A percentile compares a stretch with the other conserved stretches of the same genome.
Conservation (phyloP, 2,329 filamentous ascomycete genomes). For the Hysterium pulicare region DNA sequence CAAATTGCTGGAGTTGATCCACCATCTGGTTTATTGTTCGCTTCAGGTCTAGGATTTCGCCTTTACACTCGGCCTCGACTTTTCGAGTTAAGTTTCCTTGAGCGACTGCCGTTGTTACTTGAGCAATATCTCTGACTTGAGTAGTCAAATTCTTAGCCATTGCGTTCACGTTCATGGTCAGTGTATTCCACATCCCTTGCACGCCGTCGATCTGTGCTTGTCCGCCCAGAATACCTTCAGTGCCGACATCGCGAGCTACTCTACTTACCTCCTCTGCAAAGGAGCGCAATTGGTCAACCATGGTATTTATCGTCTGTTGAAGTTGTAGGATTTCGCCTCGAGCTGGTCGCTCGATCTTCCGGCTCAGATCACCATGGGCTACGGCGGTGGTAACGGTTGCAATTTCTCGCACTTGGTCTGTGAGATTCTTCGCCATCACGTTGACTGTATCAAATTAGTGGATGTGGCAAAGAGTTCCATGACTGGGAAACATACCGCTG, state of each 20-base stretch:
- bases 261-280: constrained; percentile 64
- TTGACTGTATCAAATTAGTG: constrained; percentile 62
- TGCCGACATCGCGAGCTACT: constrained; percentile 62
- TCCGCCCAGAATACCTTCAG: constrained; percentile 60
- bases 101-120: constrained; percentile 52
- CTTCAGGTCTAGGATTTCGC: constrained; percentile 51
- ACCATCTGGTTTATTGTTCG: constrained; percentile 54
- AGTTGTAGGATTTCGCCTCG: constrained; percentile 91
- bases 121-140: constrained; percentile 52
- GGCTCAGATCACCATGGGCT: constrained; percentile 86
- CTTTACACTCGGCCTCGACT: constrained; percentile 51
- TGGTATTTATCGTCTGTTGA: constrained; percentile 78
- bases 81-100: constrained; percentile 51
- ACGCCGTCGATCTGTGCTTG: constrained; percentile 64
- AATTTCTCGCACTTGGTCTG: constrained; percentile 95
- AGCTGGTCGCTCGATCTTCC: constrained; percentile 93
- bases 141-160: constrained; percentile 54
- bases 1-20: constrained; percentile 51
- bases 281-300: constrained; percentile 64
- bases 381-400: constrained; percentile 95
- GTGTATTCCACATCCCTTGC: constrained; percentile 64
- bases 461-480: constrained; percentile 14
- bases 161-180: constrained; percentile 56
- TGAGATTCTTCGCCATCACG: constrained; percentile 97
- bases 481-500: constrained; percentile 41